Conservation (phyloP, 768 basidiomycete species). For the Naganishia kalamii region DNA sequence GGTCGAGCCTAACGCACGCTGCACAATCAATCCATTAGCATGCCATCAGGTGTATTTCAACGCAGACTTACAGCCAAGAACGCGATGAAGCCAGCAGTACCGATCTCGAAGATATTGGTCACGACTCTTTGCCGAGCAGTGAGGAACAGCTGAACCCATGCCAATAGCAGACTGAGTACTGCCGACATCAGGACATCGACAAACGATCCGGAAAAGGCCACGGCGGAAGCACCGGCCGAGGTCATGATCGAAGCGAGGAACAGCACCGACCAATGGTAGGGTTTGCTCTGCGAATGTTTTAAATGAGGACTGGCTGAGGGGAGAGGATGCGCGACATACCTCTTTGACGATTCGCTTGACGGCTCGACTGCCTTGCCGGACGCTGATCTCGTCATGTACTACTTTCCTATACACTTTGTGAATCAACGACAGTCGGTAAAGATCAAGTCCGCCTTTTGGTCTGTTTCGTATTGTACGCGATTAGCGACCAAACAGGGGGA, state of each 20-base stretch:
- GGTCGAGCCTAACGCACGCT: constrained; percentile 18
- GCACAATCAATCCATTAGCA: background rate
- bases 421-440: constrained; percentile 38
- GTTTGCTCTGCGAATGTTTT: constrained; percentile 5
- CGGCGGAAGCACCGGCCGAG: constrained; percentile 32
- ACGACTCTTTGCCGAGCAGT: constrained; percentile 29
- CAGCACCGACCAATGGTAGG: constrained; percentile 25
- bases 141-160: constrained; percentile 29
- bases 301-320: background rate
- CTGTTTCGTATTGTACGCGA: no score
- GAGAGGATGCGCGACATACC: constrained; percentile 9
- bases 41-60: no score
- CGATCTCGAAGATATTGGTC: constrained; percentile 37
- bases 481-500: no score
- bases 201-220: constrained; percentile 37
- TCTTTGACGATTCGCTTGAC: constrained; percentile 31
- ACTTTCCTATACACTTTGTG: constrained; percentile 39
- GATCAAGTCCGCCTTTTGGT: constrained; percentile 35
- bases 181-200: constrained; percentile 36
- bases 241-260: constrained; percentile 30
- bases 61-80: constrained; percentile 31
- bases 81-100: constrained; percentile 34
- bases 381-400: constrained; percentile 42
- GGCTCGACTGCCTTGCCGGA: constrained; percentile 36
- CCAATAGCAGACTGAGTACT: constrained; percentile 29